Evolutionary conservation across 2,329 filamentous ascomycete genomes (phyloP).

Genomic region (Penicillium digitatum): DNA sequence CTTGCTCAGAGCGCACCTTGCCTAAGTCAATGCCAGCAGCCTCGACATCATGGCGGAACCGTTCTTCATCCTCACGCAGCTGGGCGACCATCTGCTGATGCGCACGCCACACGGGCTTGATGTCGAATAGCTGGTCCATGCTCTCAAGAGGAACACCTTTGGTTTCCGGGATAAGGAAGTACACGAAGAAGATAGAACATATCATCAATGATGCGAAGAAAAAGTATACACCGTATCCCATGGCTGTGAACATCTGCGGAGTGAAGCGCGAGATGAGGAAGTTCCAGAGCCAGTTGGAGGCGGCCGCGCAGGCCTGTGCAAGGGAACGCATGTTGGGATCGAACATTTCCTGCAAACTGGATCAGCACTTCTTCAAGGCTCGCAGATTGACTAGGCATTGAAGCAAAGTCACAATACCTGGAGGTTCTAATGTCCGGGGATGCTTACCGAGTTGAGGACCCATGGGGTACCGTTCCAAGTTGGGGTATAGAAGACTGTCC

Average conservation of each 20-base stretch:
- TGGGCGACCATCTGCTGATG: constrained; percentile 33
- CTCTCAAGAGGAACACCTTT: constrained; percentile 61
- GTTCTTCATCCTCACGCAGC: constrained; percentile 35
- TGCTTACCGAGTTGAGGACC: constrained; percentile 61
- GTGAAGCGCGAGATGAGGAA: constrained; percentile 40
- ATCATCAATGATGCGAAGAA: constrained; percentile 64
- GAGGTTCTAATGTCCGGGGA: neutral
- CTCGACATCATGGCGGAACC: constrained; percentile 29
- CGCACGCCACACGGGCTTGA: constrained; percentile 35
- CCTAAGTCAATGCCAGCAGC: constrained; percentile 16
- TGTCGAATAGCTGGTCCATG: constrained; percentile 59
- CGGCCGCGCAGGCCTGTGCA: constrained; percentile 64
- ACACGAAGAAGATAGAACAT: constrained; percentile 55
- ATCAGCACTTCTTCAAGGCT: constrained; percentile 7
- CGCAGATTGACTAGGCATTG: neutral
- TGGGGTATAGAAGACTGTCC: constrained; percentile 69
- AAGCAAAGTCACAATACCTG: neutral
- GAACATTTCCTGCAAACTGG: constrained; percentile 59
- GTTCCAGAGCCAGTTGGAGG: constrained; percentile 39
- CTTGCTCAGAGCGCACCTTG: constrained; percentile 17
- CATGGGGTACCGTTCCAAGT: constrained; percentile 73
- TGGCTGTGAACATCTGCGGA: constrained; percentile 42
- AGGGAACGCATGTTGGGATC: constrained; percentile 65
- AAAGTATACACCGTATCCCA: constrained; percentile 60
- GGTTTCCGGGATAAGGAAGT: constrained; percentile 61